phyloP scores from a whole-genome alignment of 371 early-diverging fungal genomes.

The Actinomucor elegans region DNA sequence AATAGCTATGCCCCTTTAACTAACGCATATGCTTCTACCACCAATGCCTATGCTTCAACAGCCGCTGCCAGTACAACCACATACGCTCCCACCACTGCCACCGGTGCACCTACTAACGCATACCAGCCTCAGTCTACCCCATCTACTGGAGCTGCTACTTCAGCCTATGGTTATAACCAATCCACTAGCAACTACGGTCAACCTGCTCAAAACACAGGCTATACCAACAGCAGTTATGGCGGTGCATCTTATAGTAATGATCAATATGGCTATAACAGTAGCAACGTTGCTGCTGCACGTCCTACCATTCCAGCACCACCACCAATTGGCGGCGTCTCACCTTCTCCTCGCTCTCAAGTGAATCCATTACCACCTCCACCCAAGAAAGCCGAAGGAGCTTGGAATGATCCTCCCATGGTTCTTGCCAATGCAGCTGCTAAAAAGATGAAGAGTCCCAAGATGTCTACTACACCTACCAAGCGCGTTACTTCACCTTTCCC shows the following conservation, averaged over 20 bases:
- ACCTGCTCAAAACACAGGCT: not conserved
- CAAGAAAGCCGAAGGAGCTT: slow-evolving; percentile 39
- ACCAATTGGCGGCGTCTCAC: slow-evolving; percentile 23
- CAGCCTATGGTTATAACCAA: slow-evolving; percentile 13
- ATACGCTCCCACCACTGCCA: slow-evolving; percentile 18
- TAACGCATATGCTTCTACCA: slow-evolving; percentile 25
- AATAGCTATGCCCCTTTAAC: slow-evolving; percentile 15
- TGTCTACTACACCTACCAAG: slow-evolving; percentile 23
- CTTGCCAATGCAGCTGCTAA: slow-evolving; percentile 19
- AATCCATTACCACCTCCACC: slow-evolving; percentile 34
- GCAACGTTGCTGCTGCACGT: not conserved
- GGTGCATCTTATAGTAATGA: slow-evolving; percentile 3
- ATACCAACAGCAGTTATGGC: slow-evolving; percentile 7
- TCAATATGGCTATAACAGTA: slow-evolving; percentile 3
- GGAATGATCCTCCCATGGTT: slow-evolving; percentile 62
- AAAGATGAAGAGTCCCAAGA: slow-evolving; percentile 30
- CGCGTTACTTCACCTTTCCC: slow-evolving; percentile 52
- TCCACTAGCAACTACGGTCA: not conserved
- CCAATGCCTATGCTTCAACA: slow-evolving; percentile 16
- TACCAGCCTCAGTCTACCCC: slow-evolving; percentile 20
- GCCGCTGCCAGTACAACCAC: not conserved
- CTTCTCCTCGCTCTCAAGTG: slow-evolving; percentile 10
- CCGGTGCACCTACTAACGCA: slow-evolving; percentile 6
- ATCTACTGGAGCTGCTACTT: not conserved
- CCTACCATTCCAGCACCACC: slow-evolving; percentile 34